Conservation (phyloP, 139 green algal genomes). For the Picochlorum sp. region DNA sequence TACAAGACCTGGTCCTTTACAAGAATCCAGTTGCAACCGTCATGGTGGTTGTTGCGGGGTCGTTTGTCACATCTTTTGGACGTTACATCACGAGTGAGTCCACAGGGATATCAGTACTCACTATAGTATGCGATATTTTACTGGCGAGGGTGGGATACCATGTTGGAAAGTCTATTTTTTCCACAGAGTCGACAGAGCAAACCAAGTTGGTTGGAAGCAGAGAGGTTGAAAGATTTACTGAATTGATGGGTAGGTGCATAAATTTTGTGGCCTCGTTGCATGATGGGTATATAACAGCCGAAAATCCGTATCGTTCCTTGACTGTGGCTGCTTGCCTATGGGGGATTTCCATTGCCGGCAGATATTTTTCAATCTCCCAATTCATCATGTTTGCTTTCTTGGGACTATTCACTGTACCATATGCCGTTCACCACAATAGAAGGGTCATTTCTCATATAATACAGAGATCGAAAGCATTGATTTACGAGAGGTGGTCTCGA, state of each 20-base stretch:
- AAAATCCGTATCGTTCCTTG: not conserved
- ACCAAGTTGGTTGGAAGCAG: not conserved
- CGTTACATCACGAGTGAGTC: conserved; percentile 9
- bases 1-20: conserved; percentile 22
- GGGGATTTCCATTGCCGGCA: conserved; percentile 16
- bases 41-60: not conserved
- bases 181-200: not conserved
- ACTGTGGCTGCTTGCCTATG: not conserved
- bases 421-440: not conserved
- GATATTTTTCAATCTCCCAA: conserved; percentile 23
- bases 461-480: not conserved
- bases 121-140: not conserved
- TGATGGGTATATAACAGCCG: not conserved
- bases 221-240: not conserved
- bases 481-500: conserved; percentile 12
- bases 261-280: not conserved
- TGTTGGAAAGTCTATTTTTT: not conserved
- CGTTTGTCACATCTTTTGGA: conserved; percentile 1
- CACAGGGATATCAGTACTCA: conserved; percentile 10
- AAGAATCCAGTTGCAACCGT: conserved; percentile 20
- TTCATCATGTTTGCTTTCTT: conserved; percentile 19
- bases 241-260: not conserved
- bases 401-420: conserved; percentile 18
- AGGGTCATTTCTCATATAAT: not conserved
- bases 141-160: not conserved